Evolutionary conservation across 2,329 filamentous ascomycete genomes (phyloP), one percentile per base, ranked within the genome.

Genomic region (Onygenales sp.): DNA sequence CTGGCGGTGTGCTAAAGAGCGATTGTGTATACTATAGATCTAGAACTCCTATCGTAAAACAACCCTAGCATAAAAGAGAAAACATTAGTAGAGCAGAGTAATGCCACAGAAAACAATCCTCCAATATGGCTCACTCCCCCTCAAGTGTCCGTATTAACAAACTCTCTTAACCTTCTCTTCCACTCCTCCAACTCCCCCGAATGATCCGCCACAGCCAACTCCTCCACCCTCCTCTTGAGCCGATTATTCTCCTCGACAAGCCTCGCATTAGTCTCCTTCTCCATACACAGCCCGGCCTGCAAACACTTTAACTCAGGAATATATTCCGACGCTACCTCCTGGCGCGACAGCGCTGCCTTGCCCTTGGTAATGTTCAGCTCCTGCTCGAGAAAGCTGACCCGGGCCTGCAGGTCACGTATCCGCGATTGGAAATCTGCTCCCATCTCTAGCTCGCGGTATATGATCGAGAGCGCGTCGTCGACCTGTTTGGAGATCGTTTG

Each of bases 401-500:
- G 44, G 7, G 44, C 32, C 32, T 47, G 44, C n/a, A 47, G n/a
- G 36, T 35, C 44, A 7, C n/a, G 2, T 33, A 47, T 47, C 13
- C 31, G 44, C 9, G 44, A 33, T 33, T 47, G 44, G 5, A 47
- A n/a, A 14, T 47, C 44, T 4, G 21, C 44, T 5, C 44, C 44
- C 44, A 47, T 47, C 44, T 47, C 44, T 5, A 47, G 31, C 36
- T 47, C 44, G 27, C 44, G 44, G 32, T 47, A 47, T 47, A 47
- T 47, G n/a, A 31, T 47, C 31, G 44, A 47, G 36, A 47, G 44
- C n/a, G 44, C 44, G n/a, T 47, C 44, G 13, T 47, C 44, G 32
- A 47, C 44, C 11, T 47, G 31, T 9, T 47, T 47, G 9, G 44
- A 47, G 44, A 47, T 33, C 13, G 44, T 47, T 35, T 47, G 44